Evolutionary conservation across 106 monocot genomes (phyloP).

Genomic region (Posidonia australis): DNA sequence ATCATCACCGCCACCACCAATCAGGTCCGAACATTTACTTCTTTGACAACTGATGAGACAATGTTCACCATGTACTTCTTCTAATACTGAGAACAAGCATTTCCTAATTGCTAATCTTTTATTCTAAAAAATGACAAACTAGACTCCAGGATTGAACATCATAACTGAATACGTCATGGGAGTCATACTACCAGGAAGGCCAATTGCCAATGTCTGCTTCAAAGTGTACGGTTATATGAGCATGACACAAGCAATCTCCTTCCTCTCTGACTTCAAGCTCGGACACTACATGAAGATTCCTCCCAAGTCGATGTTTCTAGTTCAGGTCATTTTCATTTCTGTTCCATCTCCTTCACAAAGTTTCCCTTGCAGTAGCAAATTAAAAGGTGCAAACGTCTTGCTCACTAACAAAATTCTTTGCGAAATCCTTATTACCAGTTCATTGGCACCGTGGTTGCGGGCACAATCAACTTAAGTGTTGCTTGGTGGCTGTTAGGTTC

Average conservation of each 20-base stretch:
- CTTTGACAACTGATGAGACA: too few species aligned
- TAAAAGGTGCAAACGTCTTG: too few species aligned
- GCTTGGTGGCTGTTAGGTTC: constrained; percentile 24
- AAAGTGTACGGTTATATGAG: constrained; percentile 19
- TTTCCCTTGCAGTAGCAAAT: too few species aligned
- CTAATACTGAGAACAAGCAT: too few species aligned
- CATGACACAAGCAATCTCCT: constrained; percentile 9
- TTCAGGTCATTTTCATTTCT: constrained; percentile 5
- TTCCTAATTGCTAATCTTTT: too few species aligned
- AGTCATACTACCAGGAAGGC: constrained; percentile 7
- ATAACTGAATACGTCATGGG: constrained; percentile 21
- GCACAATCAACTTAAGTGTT: constrained; percentile 11
- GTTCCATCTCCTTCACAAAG: too few species aligned
- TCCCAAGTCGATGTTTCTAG: constrained; percentile 25
- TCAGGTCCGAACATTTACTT: too few species aligned
- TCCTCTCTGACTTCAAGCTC: constrained; percentile 23
- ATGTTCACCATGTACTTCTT: too few species aligned
- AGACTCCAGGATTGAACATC: constrained; percentile 9
- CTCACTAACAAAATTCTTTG: constrained; percentile 2
- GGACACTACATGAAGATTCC: constrained; percentile 32
- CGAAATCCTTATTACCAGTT: constrained; percentile 3
- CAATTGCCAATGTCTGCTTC: constrained; percentile 17
- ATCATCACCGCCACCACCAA: constrained; percentile 17
- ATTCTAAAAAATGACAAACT: too few species aligned
- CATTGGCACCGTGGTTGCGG: constrained; percentile 16